Evolutionary conservation across 768 basidiomycete species (phyloP), one percentile per base, ranked within the genome.

Genomic region (Fibroporia radiculosa): DNA sequence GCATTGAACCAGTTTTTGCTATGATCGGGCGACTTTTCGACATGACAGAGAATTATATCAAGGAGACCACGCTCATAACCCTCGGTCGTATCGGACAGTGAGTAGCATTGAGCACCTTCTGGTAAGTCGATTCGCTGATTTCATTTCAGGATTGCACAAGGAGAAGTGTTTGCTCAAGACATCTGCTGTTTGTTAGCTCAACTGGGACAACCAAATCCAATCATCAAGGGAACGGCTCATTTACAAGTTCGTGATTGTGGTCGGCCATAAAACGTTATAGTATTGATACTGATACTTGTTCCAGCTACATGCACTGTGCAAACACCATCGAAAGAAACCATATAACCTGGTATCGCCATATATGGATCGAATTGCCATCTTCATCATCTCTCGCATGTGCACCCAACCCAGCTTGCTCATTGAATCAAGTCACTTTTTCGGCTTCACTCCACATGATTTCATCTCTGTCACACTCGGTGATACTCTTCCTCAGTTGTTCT

Each of bases 341-440:
- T 87, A 88, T 56, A 70, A 71, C 12, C 69, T 93, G 34, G 58
- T 89, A 12, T 72, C 75, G 6, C 90, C 88, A 1, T 82, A 83
- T 59, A 68, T 90, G 47, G 70, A 77, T 24, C 68, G 74, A 27
- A 71, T 93, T 31, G 78, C 82, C 1, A 74, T 80, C 1, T 80
- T 78, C 48, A 68, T 90, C 23, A 70, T 85, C 19, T 65, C 69
- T 16, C 74, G 75, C 16, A 69, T 84, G 44, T 70, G 69, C 41
- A 69, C 69, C 2, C 75, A 83, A 27, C 84, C 83, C 0, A 64
- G 63, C 19, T 62, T 83, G 11, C 61, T 93, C 6, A 37, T 60
- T 3, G 86, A 91, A 55, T 66, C 73, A 1, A 87, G 87, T 60
- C 75, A 74, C n/a, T 74, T 91, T 51, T 67, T 91, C 55, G 70